Evolutionary conservation across 1,139 yeast genomes (phyloP).

Genomic region (Lodderomyces jiufengensis): DNA sequence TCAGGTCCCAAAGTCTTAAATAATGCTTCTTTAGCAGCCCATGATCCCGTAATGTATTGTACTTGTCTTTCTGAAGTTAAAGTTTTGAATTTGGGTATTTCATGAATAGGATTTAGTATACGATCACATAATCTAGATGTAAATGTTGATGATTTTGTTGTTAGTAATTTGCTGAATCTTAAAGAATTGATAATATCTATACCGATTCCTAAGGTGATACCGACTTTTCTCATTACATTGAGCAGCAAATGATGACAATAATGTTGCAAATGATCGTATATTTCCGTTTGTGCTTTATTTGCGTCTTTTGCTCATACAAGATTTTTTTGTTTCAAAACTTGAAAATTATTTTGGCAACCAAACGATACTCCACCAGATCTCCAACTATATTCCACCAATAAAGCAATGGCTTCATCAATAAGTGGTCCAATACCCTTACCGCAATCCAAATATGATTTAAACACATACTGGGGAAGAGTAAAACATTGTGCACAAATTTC

Average conservation of each 20-base stretch:
- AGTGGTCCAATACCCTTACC: constrained; percentile 81
- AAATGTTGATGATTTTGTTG: constrained; percentile 20
- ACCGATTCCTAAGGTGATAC: constrained; percentile 50
- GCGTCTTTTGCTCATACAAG: no score
- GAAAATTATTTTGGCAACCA: no score
- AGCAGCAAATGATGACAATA: no score
- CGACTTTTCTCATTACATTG: constrained; percentile 8
- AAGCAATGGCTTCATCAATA: constrained; percentile 76
- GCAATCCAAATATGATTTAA: constrained; percentile 69
- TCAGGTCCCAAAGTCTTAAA: constrained; percentile 53
- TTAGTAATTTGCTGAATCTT: constrained; percentile 47
- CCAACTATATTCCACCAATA: background rate
- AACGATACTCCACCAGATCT: no score
- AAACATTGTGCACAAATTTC: constrained; percentile 90
- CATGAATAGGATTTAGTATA: constrained; percentile 49
- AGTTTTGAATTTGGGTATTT: constrained; percentile 35
- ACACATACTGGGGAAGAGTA: constrained; percentile 90
- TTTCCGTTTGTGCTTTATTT: no score
- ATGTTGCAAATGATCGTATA: no score
- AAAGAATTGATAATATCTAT: constrained; percentile 53
- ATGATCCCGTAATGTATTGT: constrained; percentile 50
- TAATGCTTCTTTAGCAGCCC: constrained; percentile 79
- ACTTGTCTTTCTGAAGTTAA: constrained; percentile 12
- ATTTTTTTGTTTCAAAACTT: no score
- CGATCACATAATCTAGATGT: constrained; percentile 43